phyloP scores from a whole-genome alignment of 1,139 yeast genomes.

The Suhomyces coccinellae region DNA sequence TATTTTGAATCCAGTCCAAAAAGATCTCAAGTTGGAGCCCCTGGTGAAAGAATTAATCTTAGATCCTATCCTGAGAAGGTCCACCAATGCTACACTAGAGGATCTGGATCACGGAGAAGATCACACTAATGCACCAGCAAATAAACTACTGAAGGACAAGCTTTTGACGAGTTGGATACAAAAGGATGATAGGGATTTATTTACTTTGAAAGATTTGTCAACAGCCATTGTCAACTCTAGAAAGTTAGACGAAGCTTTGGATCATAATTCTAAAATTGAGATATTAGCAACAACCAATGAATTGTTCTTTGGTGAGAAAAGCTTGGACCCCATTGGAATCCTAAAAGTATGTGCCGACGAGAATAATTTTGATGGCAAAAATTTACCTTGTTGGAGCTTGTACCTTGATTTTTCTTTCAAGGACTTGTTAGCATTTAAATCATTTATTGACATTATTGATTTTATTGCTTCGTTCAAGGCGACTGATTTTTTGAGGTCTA shows the following conservation, averaged over 20 bases:
- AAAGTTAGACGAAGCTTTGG: background rate
- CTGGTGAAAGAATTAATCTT: slow-evolving; percentile 13
- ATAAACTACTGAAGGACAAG: background rate
- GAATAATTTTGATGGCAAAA: slow-evolving; percentile 1
- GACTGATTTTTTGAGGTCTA: slow-evolving; percentile 4
- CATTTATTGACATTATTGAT: slow-evolving; percentile 9
- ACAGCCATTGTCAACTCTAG: slow-evolving; percentile 2
- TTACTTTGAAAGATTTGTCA: slow-evolving; percentile 6
- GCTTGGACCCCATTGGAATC: slow-evolving; percentile 7
- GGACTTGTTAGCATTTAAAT: slow-evolving; percentile 7
- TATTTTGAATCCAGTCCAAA: slow-evolving; percentile 14
- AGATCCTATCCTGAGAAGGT: slow-evolving; percentile 11
- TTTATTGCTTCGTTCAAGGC: slow-evolving; percentile 5
- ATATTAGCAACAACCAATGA: background rate
- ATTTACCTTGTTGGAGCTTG: slow-evolving; percentile 7
- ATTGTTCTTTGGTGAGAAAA: slow-evolving; percentile 10
- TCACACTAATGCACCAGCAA: background rate
- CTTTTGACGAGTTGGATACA: slow-evolving; percentile 9
- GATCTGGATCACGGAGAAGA: background rate
- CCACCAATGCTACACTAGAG: slow-evolving; percentile 8
- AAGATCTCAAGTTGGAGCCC: slow-evolving; percentile 15
- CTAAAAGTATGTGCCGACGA: slow-evolving; percentile 7
- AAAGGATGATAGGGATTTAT: slow-evolving; percentile 9
- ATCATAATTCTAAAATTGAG: slow-evolving; percentile 1
- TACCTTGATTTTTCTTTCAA: slow-evolving; percentile 12